Evolutionary conservation across 257 asterid species (phyloP).

Genomic region (Ophiorrhiza pumila): DNA sequence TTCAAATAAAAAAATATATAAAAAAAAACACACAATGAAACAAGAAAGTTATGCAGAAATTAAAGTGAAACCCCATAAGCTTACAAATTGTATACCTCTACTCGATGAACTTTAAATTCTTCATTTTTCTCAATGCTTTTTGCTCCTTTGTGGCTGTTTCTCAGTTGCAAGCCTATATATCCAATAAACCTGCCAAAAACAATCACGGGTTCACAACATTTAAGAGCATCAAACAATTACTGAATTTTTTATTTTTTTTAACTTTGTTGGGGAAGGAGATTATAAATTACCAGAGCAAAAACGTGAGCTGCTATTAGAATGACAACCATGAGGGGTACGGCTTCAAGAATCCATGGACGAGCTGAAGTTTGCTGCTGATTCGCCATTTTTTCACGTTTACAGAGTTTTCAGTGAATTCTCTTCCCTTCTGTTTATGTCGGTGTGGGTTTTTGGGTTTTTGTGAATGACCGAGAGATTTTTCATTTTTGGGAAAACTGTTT

Average conservation of each 20-base stretch:
- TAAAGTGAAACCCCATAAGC: neutral
- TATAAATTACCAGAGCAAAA: slow-evolving; percentile 12
- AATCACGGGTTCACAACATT: neutral
- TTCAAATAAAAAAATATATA: neutral
- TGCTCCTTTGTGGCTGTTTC: slow-evolving; percentile 60
- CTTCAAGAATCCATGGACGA: slow-evolving; percentile 17
- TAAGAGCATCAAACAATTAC: neutral
- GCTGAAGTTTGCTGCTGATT: slow-evolving; percentile 15
- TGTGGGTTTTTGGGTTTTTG: neutral
- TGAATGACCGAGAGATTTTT: neutral
- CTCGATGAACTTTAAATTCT: neutral
- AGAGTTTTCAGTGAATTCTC: neutral
- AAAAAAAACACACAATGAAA: neutral
- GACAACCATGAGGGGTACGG: slow-evolving; percentile 26
- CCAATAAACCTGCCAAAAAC: slow-evolving; percentile 63
- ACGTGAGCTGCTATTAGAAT: slow-evolving; percentile 25
- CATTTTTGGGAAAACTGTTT: neutral
- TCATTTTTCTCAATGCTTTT: slow-evolving; percentile 37
- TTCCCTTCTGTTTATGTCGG: neutral
- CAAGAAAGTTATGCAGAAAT: neutral
- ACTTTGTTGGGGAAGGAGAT: neutral
- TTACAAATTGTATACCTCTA: neutral
- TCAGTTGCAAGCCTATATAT: slow-evolving; percentile 79
- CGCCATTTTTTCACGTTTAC: slow-evolving; percentile 7
- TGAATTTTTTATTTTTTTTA: neutral